These are phyloP conservation scores for Aphanomyces invadans DNA, from an alignment of 352 stramenopile species.

Conservation along the genomic window DNA sequence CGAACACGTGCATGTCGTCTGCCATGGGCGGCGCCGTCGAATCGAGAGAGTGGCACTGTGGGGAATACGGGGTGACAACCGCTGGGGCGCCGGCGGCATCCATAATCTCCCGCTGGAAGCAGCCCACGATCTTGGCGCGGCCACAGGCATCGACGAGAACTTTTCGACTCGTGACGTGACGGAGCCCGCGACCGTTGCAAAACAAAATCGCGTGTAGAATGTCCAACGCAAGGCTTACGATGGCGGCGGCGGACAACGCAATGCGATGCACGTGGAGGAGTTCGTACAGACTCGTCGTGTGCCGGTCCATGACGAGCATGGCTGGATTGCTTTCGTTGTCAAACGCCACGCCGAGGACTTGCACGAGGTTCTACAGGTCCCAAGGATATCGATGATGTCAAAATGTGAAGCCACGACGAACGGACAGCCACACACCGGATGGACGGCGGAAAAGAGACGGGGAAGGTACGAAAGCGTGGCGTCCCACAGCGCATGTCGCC, in stretches of 20 bases:
- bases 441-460: slow-evolving; percentile 28
- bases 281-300: slow-evolving; percentile 45
- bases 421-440: slow-evolving; percentile 33
- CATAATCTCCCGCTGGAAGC: slow-evolving; percentile 16
- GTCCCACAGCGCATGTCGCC: slow-evolving; percentile 37
- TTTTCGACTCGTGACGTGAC: slow-evolving; percentile 58
- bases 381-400: not conserved
- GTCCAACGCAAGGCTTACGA: slow-evolving; percentile 40
- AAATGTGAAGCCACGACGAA: too few relatives aligned
- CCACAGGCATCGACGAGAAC: slow-evolving; percentile 41
- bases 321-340: slow-evolving; percentile 12
- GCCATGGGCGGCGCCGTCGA: slow-evolving; percentile 16
- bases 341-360: slow-evolving; percentile 36
- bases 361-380: slow-evolving; percentile 41
- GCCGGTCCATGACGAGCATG: slow-evolving; percentile 39
- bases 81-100: slow-evolving; percentile 28
- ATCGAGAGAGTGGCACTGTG: slow-evolving; percentile 11
- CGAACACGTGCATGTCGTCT: slow-evolving; percentile 57
- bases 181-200: slow-evolving; percentile 33
- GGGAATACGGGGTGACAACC: slow-evolving; percentile 20
- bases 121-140: slow-evolving; percentile 36
- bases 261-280: slow-evolving; percentile 42
- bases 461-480: slow-evolving; percentile 31
- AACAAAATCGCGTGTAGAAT: slow-evolving; percentile 38
- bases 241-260: slow-evolving; percentile 32